Evolutionary conservation across 768 basidiomycete species (phyloP).

Genomic region (Pisolithus tinctorius): DNA sequence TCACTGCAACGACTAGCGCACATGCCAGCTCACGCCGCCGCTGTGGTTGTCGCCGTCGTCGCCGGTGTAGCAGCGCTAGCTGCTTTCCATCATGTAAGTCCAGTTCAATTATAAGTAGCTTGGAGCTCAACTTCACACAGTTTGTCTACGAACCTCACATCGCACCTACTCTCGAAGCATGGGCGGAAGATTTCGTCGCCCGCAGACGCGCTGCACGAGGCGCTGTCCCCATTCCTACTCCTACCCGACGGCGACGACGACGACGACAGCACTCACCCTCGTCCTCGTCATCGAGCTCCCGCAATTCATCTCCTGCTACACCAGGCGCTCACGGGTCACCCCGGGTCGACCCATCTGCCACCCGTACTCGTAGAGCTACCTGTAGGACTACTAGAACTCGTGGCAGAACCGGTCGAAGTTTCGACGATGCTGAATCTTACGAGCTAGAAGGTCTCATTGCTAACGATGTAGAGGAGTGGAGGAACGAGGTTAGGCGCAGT

Average conservation of each 20-base stretch:
- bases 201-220: constrained; percentile 21
- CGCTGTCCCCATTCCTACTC: constrained; percentile 13
- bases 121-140: constrained; percentile 25
- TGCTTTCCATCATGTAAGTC: constrained; percentile 53
- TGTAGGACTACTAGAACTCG: neutral
- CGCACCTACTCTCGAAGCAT: constrained; percentile 50
- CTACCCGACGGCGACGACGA: constrained; percentile 10
- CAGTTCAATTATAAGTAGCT: too few species aligned
- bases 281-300: constrained; percentile 4
- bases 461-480: constrained; percentile 48
- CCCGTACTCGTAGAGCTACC: neutral
- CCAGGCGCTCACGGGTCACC: neutral
- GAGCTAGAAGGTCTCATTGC: constrained; percentile 51
- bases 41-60: constrained; percentile 47
- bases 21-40: constrained; percentile 30
- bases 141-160: constrained; percentile 68
- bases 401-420: constrained; percentile 9
- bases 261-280: neutral
- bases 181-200: constrained; percentile 29
- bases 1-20: neutral
- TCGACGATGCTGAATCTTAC: constrained; percentile 20
- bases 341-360: neutral
- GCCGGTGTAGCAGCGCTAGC: constrained; percentile 43
- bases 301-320: neutral
- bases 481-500: constrained; percentile 34